phyloP scores from a whole-genome alignment of 768 basidiomycete species.

The Phlebiopsis gigantea region DNA sequence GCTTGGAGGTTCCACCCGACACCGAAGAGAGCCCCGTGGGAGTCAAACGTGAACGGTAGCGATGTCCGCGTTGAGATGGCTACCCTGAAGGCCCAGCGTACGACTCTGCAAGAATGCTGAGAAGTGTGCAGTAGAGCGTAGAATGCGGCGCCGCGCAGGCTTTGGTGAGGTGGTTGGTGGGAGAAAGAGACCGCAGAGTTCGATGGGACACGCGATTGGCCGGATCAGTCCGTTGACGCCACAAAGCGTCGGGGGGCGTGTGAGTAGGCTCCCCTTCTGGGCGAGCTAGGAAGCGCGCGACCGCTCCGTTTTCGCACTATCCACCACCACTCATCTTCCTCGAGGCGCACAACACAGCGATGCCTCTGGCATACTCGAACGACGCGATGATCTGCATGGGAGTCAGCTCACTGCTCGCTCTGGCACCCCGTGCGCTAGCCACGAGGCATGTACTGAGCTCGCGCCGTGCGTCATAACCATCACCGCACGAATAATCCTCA shows the following conservation, averaged over 20 bases:
- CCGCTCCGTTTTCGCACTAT: neutral
- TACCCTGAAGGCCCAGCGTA: too few relatives aligned
- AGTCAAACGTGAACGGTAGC: too few relatives aligned
- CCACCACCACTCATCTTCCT: neutral
- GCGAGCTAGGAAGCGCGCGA: neutral
- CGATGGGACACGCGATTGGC: too few relatives aligned
- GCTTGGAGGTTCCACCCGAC: too few relatives aligned
- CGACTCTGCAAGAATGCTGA: too few relatives aligned
- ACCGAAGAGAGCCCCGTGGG: too few relatives aligned
- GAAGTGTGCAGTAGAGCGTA: too few relatives aligned
- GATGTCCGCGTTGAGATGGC: too few relatives aligned
- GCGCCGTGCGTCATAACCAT: too few relatives aligned
- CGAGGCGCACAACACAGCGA: neutral
- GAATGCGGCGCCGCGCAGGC: too few relatives aligned
- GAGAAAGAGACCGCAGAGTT: too few relatives aligned
- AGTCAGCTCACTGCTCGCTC: neutral
- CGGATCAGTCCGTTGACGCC: neutral
- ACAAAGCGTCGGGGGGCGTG: constrained; percentile 3
- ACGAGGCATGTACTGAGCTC: neutral
- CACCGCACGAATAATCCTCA: neutral
- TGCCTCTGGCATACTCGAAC: neutral
- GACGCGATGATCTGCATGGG: neutral
- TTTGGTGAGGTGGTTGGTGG: too few relatives aligned
- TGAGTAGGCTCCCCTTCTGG: neutral
- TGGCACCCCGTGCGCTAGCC: neutral